A percentile compares a stretch with the other conserved stretches of the same genome.
These are phyloP conservation scores for Colletotrichum cereale DNA, from an alignment of 2,329 filamentous ascomycete species.

Conservation along the genomic window DNA sequence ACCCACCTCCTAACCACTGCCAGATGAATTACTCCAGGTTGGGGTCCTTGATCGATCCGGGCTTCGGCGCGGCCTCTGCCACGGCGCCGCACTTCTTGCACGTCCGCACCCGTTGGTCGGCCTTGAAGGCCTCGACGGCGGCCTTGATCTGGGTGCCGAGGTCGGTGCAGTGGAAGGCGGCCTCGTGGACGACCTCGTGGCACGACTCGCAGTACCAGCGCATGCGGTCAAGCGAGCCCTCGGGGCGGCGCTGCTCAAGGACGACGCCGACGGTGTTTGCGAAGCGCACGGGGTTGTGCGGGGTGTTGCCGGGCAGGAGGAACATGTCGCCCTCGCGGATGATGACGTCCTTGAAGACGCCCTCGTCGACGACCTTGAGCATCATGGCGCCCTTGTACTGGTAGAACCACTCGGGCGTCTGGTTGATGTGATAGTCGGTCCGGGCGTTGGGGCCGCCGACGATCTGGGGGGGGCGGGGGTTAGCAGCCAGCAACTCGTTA, in stretches of 20 bases:
- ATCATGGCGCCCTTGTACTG: constrained; percentile 95
- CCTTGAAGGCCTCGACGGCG: constrained; percentile 86
- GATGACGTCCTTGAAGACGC: constrained; percentile 82
- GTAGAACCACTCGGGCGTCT: constrained; percentile 98
- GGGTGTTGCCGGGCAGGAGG: constrained; percentile 91
- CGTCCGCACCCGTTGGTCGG: constrained; percentile 73
- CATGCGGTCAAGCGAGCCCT: constrained; percentile 79
- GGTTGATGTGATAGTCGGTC: constrained; percentile 98
- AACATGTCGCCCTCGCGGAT: constrained; percentile 97
- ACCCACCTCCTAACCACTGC: not conserved
- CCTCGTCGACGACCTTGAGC: constrained; percentile 86
- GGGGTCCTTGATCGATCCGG: constrained; percentile 70
- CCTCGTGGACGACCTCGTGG: constrained; percentile 83
- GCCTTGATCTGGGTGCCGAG: constrained; percentile 95
- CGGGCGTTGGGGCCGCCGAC: constrained; percentile 96
- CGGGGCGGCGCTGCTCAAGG: constrained; percentile 84
- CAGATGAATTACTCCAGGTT: constrained; percentile 58
- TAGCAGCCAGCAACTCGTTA: not conserved
- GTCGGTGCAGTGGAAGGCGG: constrained; percentile 88
- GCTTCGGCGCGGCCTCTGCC: constrained; percentile 77
- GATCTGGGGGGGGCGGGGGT: constrained; percentile 64
- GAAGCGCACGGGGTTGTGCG: constrained; percentile 95
- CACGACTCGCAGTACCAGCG: constrained; percentile 90
- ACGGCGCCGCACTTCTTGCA: constrained; percentile 83
- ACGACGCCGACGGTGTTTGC: constrained; percentile 94